Percentiles rank a stretch among this genome's conserved stretches.
phyloP scores from a whole-genome alignment of 805 yeast species.

The Candida tallmaniae region DNA sequence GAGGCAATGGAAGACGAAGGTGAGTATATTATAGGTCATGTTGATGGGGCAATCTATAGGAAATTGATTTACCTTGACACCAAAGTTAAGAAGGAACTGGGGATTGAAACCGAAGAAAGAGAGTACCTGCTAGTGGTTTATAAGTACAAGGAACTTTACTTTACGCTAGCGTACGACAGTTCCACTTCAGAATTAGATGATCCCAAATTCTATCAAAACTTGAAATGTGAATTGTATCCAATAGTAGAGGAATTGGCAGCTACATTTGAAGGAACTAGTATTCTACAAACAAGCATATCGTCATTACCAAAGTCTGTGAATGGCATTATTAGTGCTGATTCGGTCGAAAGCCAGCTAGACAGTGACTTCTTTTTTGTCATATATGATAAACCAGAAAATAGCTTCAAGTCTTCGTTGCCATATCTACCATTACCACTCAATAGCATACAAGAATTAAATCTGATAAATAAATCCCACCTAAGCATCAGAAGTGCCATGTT shows the following conservation, averaged over 20 bases:
- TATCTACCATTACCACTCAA: slow-evolving; percentile 21
- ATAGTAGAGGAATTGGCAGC: slow-evolving; percentile 20
- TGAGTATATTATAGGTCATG: slow-evolving; percentile 22
- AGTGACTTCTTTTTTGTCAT: slow-evolving; percentile 35
- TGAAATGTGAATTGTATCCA: slow-evolving; percentile 16
- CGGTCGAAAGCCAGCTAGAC: slow-evolving; percentile 18
- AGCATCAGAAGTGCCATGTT: slow-evolving; percentile 26
- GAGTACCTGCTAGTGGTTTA: slow-evolving; percentile 32
- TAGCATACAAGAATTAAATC: slow-evolving; percentile 7
- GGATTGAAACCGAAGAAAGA: slow-evolving; percentile 9
- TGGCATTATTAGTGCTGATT: slow-evolving; percentile 8
- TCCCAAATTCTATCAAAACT: slow-evolving; percentile 18
- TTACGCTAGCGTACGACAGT: slow-evolving; percentile 29
- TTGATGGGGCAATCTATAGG: slow-evolving; percentile 15
- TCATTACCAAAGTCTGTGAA: slow-evolving; percentile 24
- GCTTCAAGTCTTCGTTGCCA: slow-evolving; percentile 35
- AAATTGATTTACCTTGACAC: slow-evolving; percentile 24
- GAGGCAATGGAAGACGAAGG: slow-evolving; percentile 16
- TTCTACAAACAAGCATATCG: slow-evolving; percentile 22
- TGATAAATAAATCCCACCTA: slow-evolving; percentile 7
- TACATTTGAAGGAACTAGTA: slow-evolving; percentile 14
- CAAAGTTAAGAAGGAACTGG: slow-evolving; percentile 3
- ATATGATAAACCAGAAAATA: slow-evolving; percentile 20
- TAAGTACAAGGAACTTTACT: slow-evolving; percentile 16
- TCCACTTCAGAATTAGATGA: slow-evolving; percentile 19